Base-by-base conservation (phyloP, 2,329 filamentous ascomycete genomes). In the Volutella citrinella region DNA sequence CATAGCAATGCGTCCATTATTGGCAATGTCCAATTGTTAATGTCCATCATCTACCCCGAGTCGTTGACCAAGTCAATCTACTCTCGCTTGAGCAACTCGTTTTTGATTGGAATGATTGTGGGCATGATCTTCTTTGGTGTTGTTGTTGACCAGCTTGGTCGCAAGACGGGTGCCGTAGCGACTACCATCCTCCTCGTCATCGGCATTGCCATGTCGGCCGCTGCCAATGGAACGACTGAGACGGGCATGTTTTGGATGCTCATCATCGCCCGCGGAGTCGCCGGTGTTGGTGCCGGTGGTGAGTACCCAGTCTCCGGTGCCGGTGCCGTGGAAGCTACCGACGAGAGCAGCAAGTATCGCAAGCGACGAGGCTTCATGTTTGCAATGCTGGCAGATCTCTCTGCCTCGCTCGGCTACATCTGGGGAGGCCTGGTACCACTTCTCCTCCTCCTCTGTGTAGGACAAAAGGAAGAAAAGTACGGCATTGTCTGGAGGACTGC, bases 81-180 rank as follows among this genome's bases (percentile, higher is more conserved):
- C 48, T 63, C 67, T 4, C 63, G 73, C 6, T 65, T 79, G 5
- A 72, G 69, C 24, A 78, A 79, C 45, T 66, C 74, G 4, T 74
- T 71, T 40, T 60, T 77, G 6, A 67, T 78, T 31, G 76, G 75
- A 28, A 69, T 73, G 54, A 74, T 76, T 35, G 55, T 76, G 31
- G 74, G 74, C 31, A 78, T 77, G 66, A 53, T 78, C 7, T 57
- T 67, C 43, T 76, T 78, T 38, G 72, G 73, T 7, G 55, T 66
- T 9, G 48, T 70, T 7, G 69, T 71, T 41, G 72, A 74, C 43
- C 63, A 66, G 13, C 46, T 74, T 5, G 72, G 72, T n/a, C 61
- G 72, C 23, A 63, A 66, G 25, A 71, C 64, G 1, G 71, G 70
- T 10, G 64, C 68, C 23, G 53, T 74, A 5, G 57, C 61, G 5